Percentiles rank a stretch among this genome's conserved stretches.
Evolutionary conservation across 768 basidiomycete genomes (phyloP).

Genomic region (Ramaria sp.): DNA sequence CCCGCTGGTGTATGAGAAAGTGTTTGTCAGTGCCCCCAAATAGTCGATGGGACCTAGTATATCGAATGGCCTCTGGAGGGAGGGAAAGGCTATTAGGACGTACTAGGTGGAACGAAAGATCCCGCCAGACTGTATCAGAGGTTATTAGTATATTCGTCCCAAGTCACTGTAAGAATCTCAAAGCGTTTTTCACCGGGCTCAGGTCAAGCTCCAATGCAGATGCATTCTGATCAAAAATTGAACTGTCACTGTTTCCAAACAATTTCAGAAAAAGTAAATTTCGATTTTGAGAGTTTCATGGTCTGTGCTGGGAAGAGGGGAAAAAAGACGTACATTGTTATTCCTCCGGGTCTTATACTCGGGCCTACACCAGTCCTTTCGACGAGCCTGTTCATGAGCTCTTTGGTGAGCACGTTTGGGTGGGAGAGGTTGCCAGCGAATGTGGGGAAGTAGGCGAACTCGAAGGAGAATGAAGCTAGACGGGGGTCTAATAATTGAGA

Average conservation of each 20-base stretch:
- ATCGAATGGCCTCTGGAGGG: too few species aligned
- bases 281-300: too few species aligned
- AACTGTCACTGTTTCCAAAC: conserved; percentile 15
- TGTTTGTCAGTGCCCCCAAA: too few species aligned
- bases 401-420: conserved; percentile 21
- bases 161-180: neutral
- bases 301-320: too few species aligned
- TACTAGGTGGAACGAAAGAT: conserved; percentile 21
- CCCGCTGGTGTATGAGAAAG: conserved; percentile 12
- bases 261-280: neutral
- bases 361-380: conserved; percentile 20
- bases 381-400: conserved; percentile 17
- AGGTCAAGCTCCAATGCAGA: conserved; percentile 15
- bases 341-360: conserved; percentile 21
- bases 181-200: conserved; percentile 16
- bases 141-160: neutral
- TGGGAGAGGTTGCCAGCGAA: conserved; percentile 19
- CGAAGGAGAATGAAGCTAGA: conserved; percentile 20
- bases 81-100: conserved; percentile 3
- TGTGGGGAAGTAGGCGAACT: conserved; percentile 19
- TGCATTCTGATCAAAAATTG: conserved; percentile 14
- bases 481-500: conserved; percentile 16
- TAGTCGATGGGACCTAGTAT: neutral
- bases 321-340: conserved; percentile 15
- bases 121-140: conserved; percentile 16